A percentile compares a stretch with the other conserved stretches of the same genome.
Evolutionary conservation across 2,329 filamentous ascomycete genomes (phyloP).

Genomic region (Sporothrix globosa): DNA sequence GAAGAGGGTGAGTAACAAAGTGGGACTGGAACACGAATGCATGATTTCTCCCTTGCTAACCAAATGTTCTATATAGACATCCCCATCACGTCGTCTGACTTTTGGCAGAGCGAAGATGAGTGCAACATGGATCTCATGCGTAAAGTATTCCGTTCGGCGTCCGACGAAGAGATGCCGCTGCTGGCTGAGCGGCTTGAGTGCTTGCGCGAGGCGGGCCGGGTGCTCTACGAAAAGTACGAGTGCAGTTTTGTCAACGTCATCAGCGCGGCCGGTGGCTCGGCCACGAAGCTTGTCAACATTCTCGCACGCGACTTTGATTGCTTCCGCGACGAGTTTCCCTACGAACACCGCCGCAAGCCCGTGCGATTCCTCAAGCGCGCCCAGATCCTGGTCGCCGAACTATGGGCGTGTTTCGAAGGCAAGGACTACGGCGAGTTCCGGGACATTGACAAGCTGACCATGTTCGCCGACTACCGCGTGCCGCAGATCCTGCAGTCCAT

Average conservation of each 20-base stretch:
- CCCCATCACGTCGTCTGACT: slow-evolving; percentile 84
- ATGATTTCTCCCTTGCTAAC: not conserved
- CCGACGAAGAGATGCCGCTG: slow-evolving; percentile 83
- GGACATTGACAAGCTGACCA: slow-evolving; percentile 94
- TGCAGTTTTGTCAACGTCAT: slow-evolving; percentile 76
- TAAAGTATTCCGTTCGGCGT: slow-evolving; percentile 83
- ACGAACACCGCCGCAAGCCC: slow-evolving; percentile 68
- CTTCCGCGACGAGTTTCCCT: slow-evolving; percentile 80
- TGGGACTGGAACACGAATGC: not conserved
- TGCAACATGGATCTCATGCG: slow-evolving; percentile 74
- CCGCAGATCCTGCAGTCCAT: slow-evolving; percentile 88
- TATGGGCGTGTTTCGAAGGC: slow-evolving; percentile 95
- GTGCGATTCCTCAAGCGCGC: slow-evolving; percentile 90
- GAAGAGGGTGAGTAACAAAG: slow-evolving; percentile 70
- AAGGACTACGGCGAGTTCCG: slow-evolving; percentile 76
- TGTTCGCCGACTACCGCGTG: slow-evolving; percentile 98
- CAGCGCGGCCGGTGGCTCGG: slow-evolving; percentile 73
- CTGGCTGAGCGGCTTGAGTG: slow-evolving; percentile 76
- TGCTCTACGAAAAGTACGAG: slow-evolving; percentile 79
- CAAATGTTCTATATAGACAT: slow-evolving; percentile 58
- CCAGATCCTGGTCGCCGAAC: slow-evolving; percentile 91
- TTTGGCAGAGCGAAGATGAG: slow-evolving; percentile 77
- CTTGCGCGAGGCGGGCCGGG: slow-evolving; percentile 77
- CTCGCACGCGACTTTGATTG: slow-evolving; percentile 80
- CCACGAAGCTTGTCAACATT: slow-evolving; percentile 82